Percentiles rank a stretch among this genome's conserved stretches.
Conservation (phyloP, 257 asterid genomes). For the Solanum tacnaense region DNA sequence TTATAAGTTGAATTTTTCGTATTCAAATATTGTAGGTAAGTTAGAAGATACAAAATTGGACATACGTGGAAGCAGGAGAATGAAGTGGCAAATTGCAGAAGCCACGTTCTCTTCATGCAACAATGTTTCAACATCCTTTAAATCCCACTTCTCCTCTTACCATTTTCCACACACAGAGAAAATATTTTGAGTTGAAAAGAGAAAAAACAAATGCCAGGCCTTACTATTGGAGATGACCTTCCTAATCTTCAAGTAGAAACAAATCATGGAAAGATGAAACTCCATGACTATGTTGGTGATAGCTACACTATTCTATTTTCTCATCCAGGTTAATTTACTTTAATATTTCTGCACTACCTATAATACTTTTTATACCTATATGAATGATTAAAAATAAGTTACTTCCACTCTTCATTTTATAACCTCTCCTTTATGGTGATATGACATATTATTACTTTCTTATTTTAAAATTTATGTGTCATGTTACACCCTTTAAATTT, state of each 20-base stretch:
- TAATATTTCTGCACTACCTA: background rate
- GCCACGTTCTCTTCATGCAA: conserved; percentile 29
- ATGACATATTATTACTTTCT: background rate
- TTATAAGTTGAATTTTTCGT: background rate
- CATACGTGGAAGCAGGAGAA: conserved; percentile 25
- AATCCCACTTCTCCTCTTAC: background rate
- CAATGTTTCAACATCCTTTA: background rate
- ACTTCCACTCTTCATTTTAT: too few species aligned
- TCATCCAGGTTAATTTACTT: conserved; percentile 43
- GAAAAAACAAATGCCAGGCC: conserved; percentile 54
- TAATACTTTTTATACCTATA: background rate
- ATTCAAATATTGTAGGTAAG: background rate
- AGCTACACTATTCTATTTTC: conserved; percentile 68
- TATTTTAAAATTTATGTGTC: too few species aligned
- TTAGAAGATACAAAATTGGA: background rate
- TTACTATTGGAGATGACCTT: conserved; percentile 69
- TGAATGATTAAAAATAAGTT: background rate
- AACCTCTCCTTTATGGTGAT: background rate
- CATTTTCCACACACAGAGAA: background rate
- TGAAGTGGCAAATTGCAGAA: background rate
- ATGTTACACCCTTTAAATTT: too few species aligned
- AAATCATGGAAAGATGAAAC: conserved; percentile 65
- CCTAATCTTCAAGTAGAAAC: conserved; percentile 71
- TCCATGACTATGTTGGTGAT: conserved; percentile 54
- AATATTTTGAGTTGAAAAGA: background rate